These are phyloP conservation scores for Kodamaea hsintzibuensis DNA, from an alignment of 805 yeast species.

Conservation along the genomic window DNA sequence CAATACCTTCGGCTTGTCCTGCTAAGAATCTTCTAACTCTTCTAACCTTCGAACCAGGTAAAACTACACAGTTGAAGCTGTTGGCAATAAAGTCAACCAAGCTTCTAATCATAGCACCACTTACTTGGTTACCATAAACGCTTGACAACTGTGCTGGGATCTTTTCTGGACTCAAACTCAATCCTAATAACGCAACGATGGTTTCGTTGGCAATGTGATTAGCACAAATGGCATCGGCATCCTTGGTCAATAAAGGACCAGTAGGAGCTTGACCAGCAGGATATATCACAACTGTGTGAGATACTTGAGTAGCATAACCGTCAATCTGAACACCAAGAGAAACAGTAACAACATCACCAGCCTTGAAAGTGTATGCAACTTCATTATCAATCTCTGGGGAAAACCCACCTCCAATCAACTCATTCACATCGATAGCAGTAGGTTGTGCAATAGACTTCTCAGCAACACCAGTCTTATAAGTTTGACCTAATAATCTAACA, in stretches of 20 bases:
- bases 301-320: slow-evolving; percentile 85
- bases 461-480: slow-evolving; percentile 59
- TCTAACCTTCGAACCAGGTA: slow-evolving; percentile 92
- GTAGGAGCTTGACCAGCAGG: slow-evolving; percentile 64
- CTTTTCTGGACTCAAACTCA: slow-evolving; percentile 74
- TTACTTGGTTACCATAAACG: slow-evolving; percentile 43
- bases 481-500: slow-evolving; percentile 55
- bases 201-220: slow-evolving; percentile 88
- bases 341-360: slow-evolving; percentile 86
- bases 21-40: slow-evolving; percentile 90
- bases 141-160: slow-evolving; percentile 54
- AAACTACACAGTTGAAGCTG: slow-evolving; percentile 77
- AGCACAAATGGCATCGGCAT: slow-evolving; percentile 90
- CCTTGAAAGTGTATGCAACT: slow-evolving; percentile 47
- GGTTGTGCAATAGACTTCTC: slow-evolving; percentile 95
- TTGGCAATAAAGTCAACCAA: slow-evolving; percentile 88
- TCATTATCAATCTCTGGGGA: slow-evolving; percentile 81
- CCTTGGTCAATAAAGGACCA: slow-evolving; percentile 80
- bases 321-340: slow-evolving; percentile 90
- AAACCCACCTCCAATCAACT: slow-evolving; percentile 66
- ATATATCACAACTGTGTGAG: slow-evolving; percentile 85
- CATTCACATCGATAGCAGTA: slow-evolving; percentile 83
- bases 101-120: slow-evolving; percentile 68
- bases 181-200: slow-evolving; percentile 72
- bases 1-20: slow-evolving; percentile 92